Evolutionary conservation across 2,329 filamentous ascomycete genomes (phyloP).

Genomic region (Cephalotrichum gorgonifer): DNA sequence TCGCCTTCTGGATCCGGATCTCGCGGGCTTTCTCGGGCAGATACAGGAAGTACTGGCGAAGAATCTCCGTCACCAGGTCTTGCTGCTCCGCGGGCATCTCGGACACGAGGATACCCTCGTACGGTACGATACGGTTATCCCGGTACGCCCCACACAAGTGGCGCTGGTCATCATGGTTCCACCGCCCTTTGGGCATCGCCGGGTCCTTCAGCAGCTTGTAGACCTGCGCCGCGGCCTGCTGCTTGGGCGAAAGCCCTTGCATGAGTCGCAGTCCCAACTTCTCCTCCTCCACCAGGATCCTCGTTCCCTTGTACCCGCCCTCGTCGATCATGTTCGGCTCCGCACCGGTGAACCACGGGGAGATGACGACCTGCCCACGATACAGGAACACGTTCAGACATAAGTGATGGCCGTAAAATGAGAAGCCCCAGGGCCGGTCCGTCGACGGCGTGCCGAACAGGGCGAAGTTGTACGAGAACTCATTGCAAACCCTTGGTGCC

Average conservation of each 20-base stretch:
- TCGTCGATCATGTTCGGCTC: constrained; percentile 67
- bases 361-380: constrained; percentile 53
- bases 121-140: constrained; percentile 68
- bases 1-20: constrained; percentile 43
- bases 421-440: constrained; percentile 56
- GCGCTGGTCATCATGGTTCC: constrained; percentile 74
- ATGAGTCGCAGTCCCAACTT: constrained; percentile 56
- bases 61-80: constrained; percentile 43
- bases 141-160: constrained; percentile 70
- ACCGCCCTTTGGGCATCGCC: constrained; percentile 56
- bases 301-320: constrained; percentile 51
- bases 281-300: constrained; percentile 57
- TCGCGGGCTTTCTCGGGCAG: constrained; percentile 46
- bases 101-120: constrained; percentile 53
- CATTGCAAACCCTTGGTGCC: constrained; percentile 55
- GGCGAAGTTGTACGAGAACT: constrained; percentile 67
- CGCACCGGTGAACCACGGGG: constrained; percentile 69
- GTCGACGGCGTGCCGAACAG: constrained; percentile 55
- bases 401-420: constrained; percentile 70
- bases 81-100: constrained; percentile 38
- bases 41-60: constrained; percentile 58
- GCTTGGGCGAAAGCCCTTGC: constrained; percentile 42
- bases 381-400: constrained; percentile 63
- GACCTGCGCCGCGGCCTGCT: constrained; percentile 40
- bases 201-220: constrained; percentile 53